These are phyloP conservation scores for Talaromyces stipitatus DNA, from an alignment of 495 filamentous ascomycete genomes.

Conservation along the genomic window DNA sequence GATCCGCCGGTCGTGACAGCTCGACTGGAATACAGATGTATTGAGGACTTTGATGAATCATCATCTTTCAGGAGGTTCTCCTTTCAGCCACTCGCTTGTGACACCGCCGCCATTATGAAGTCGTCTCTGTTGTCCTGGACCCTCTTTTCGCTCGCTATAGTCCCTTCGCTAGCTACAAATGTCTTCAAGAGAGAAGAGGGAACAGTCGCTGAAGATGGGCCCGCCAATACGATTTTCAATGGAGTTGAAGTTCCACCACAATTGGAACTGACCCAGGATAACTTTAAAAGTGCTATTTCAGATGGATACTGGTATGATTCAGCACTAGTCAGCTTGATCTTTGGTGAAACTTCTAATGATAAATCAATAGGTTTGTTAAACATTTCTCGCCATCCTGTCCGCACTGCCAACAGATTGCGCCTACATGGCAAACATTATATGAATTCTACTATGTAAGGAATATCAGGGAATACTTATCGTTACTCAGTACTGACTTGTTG, in stretches of 20 bases:
- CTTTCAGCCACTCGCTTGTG: constrained; percentile 7
- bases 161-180: constrained; percentile 25
- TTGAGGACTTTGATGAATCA: neutral
- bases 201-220: constrained; percentile 3
- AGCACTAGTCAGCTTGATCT: neutral
- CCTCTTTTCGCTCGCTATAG: constrained; percentile 33
- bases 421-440: constrained; percentile 86
- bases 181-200: constrained; percentile 1
- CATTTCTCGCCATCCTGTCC: constrained; percentile 69
- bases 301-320: constrained; percentile 56
- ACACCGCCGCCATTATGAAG: constrained; percentile 25
- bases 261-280: constrained; percentile 50
- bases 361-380: constrained; percentile 56
- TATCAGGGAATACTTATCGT: neutral
- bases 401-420: constrained; percentile 75
- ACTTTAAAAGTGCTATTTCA: constrained; percentile 48
- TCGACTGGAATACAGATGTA: neutral
- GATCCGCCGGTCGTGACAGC: constrained; percentile 1
- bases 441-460: constrained; percentile 75
- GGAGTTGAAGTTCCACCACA: constrained; percentile 68
- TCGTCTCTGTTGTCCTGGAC: constrained; percentile 32
- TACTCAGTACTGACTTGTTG: constrained; percentile 13
- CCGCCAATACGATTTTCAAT: constrained; percentile 62
- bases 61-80: neutral
- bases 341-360: neutral